These are phyloP conservation scores for Yarrowia keelungensis DNA, from an alignment of 805 yeast genomes.

Conservation along the genomic window DNA sequence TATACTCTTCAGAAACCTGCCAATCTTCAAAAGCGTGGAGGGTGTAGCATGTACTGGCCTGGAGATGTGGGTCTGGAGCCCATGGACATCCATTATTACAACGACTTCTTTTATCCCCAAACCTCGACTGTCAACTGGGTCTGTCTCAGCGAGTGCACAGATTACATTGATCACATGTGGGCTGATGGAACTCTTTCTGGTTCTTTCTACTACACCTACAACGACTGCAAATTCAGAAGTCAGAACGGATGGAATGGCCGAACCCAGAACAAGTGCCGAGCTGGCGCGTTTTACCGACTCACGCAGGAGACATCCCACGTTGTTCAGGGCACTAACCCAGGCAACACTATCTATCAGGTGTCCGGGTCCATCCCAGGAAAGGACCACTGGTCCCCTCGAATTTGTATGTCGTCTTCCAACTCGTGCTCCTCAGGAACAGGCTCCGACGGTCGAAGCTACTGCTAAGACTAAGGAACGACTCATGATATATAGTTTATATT, in stretches of 20 bases:
- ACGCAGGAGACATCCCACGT: slow-evolving; percentile 16
- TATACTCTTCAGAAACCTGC: slow-evolving; percentile 16
- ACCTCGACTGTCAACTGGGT: slow-evolving; percentile 66
- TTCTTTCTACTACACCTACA: slow-evolving; percentile 61
- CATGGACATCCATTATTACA: slow-evolving; percentile 26
- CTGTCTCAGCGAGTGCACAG: slow-evolving; percentile 58
- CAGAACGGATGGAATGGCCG: slow-evolving; percentile 33
- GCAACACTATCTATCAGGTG: slow-evolving; percentile 19
- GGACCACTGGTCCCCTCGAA: slow-evolving; percentile 33
- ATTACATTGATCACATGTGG: slow-evolving; percentile 56
- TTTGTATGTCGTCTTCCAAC: slow-evolving; percentile 26
- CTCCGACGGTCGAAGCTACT: slow-evolving; percentile 23
- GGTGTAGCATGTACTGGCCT: slow-evolving; percentile 36
- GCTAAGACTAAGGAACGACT: neutral
- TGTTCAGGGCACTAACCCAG: slow-evolving; percentile 23
- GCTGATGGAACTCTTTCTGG: slow-evolving; percentile 73
- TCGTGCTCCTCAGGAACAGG: slow-evolving; percentile 4
- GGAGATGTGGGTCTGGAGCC: slow-evolving; percentile 6
- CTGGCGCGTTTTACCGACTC: slow-evolving; percentile 24
- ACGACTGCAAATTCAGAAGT: slow-evolving; percentile 25
- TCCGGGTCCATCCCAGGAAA: slow-evolving; percentile 16
- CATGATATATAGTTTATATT: neutral
- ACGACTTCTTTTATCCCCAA: slow-evolving; percentile 25
- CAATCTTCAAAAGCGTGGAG: slow-evolving; percentile 14
- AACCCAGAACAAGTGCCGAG: slow-evolving; percentile 27